Evolutionary conservation across 75 land plant genomes (phyloP).

Genomic region (Sequoia sempervirens): DNA sequence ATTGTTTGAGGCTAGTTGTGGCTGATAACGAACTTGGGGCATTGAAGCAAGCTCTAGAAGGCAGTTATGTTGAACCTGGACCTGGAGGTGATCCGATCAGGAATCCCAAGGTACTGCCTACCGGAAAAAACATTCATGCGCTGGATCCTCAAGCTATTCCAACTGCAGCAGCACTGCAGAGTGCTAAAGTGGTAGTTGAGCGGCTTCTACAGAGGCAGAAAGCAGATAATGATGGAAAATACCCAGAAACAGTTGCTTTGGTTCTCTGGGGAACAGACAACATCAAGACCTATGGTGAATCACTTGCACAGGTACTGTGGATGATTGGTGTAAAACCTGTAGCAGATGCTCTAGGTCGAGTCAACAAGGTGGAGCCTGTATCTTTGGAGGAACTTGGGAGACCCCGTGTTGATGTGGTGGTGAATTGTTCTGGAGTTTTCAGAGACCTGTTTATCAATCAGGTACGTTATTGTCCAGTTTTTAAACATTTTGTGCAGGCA

Average conservation of each 20-base stretch:
- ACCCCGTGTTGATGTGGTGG: constrained; percentile 97
- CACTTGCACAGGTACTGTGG: constrained; percentile 98
- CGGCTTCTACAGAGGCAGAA: constrained; percentile 90
- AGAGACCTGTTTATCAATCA: constrained; percentile 98
- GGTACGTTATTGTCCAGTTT: constrained; percentile 34
- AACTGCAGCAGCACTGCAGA: constrained; percentile 91
- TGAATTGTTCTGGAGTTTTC: constrained; percentile 99
- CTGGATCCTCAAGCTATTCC: constrained; percentile 98
- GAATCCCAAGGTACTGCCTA: constrained; percentile 97
- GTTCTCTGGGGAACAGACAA: constrained; percentile 99
- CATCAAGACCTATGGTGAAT: constrained; percentile 99
- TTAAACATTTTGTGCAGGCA: neutral
- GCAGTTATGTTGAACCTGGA: constrained; percentile 94
- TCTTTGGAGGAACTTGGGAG: constrained; percentile 95
- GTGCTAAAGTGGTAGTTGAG: constrained; percentile 94
- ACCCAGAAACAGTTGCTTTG: constrained; percentile 96
- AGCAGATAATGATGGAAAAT: constrained; percentile 82
- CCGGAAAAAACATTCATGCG: constrained; percentile 99
- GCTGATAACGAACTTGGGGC: constrained; percentile 93
- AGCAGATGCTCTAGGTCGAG: constrained; percentile 96
- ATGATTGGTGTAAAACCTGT: constrained; percentile 91
- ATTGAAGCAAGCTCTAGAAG: constrained; percentile 89
- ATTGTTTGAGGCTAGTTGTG: constrained; percentile 91
- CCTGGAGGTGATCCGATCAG: constrained; percentile 99
- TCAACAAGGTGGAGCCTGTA: constrained; percentile 87